These are phyloP conservation scores for Corynascus novoguineensis DNA, from an alignment of 495 filamentous ascomycete species.

Conservation along the genomic window DNA sequence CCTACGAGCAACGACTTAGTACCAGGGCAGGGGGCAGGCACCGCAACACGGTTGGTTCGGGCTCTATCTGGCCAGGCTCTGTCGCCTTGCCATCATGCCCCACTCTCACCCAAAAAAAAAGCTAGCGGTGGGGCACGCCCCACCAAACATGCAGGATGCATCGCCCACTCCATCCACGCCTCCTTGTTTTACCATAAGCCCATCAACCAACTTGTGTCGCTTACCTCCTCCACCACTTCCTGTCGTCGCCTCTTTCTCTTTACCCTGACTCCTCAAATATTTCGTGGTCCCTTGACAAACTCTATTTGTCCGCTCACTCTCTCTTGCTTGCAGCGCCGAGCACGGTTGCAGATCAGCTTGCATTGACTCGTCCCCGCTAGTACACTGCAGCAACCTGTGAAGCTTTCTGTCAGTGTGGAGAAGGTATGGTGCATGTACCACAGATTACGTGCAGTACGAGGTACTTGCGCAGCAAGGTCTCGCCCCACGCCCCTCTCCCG, in stretches of 20 bases:
- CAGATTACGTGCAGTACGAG: too few species aligned
- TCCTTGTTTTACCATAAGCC: conserved; percentile 12
- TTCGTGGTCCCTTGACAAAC: background rate
- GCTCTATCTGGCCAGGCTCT: conserved; percentile 4
- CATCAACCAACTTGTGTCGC: conserved; percentile 5
- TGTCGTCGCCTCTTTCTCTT: background rate
- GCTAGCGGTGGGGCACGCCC: conserved; percentile 12
- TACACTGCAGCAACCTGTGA: too few species aligned
- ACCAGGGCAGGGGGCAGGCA: background rate
- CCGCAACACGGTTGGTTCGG: background rate
- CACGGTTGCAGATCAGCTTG: background rate
- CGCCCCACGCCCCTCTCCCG: background rate
- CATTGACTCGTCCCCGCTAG: conserved; percentile 7
- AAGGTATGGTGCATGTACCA: too few species aligned
- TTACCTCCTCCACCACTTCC: conserved; percentile 11
- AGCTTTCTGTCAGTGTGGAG: background rate
- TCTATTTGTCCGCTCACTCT: background rate
- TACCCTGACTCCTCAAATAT: background rate
- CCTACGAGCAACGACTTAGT: background rate
- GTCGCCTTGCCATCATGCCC: conserved; percentile 15
- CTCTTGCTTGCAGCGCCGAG: background rate
- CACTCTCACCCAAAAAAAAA: conserved; percentile 14
- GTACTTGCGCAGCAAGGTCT: background rate
- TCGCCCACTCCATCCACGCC: conserved; percentile 15
- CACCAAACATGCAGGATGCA: conserved; percentile 16